Conservation (phyloP, 2,329 filamentous ascomycete genomes). For the Hymenoscyphus albidus region DNA sequence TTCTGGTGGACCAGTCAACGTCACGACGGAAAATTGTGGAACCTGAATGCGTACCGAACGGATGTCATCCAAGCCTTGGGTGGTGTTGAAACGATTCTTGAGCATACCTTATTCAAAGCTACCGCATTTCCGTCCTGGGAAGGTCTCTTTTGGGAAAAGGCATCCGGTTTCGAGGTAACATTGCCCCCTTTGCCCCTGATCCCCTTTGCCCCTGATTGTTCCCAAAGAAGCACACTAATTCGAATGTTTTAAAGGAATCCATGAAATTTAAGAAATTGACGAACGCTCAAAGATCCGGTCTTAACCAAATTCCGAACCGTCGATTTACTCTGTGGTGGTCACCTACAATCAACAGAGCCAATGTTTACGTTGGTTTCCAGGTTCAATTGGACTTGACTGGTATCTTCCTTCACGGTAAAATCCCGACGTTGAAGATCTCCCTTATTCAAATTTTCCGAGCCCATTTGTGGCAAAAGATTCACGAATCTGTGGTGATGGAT, state of each 20-base stretch:
- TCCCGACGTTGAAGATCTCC: constrained; percentile 95
- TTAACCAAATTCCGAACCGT: constrained; percentile 98
- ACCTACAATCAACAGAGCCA: constrained; percentile 73
- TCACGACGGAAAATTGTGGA: constrained; percentile 97
- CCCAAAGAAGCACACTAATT: background rate
- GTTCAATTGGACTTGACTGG: constrained; percentile 96
- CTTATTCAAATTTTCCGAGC: constrained; percentile 99
- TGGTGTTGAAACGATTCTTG: constrained; percentile 95
- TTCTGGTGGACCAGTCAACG: constrained; percentile 99
- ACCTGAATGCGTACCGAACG: constrained; percentile 89
- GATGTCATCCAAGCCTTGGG: constrained; percentile 91
- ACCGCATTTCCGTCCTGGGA: constrained; percentile 98
- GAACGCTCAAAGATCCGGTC: constrained; percentile 91
- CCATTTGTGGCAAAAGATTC: constrained; percentile 99
- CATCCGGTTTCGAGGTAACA: constrained; percentile 34
- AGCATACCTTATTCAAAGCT: constrained; percentile 94
- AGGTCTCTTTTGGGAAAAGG: constrained; percentile 84
- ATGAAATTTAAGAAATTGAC: constrained; percentile 99
- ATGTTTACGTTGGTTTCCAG: constrained; percentile 97
- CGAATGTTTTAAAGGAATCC: constrained; percentile 7
- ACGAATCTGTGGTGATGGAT: constrained; percentile 98
- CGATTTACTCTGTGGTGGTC: constrained; percentile 99
- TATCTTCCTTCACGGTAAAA: constrained; percentile 99
- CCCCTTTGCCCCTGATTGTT: background rate
- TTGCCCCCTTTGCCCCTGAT: background rate